Evolutionary conservation across 139 green algal genomes (phyloP), one percentile per base, ranked within the genome.

Genomic region (Spirogloea muscicola): DNA sequence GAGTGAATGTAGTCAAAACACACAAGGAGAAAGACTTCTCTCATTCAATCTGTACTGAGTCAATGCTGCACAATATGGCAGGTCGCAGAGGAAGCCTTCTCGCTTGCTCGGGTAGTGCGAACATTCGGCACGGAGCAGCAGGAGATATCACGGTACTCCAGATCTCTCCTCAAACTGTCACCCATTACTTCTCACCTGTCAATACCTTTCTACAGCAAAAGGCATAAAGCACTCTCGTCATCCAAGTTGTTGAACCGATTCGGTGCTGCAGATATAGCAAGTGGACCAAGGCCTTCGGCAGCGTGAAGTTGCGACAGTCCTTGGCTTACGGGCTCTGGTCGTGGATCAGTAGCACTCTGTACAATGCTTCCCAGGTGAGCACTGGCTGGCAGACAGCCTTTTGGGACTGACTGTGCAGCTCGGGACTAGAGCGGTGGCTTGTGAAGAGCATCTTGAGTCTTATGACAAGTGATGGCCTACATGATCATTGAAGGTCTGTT

Each of bases 81-180:
- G 60, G 86, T 90, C 3, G 88, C 89, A 4, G 83, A 93, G 82
- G 90, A 91, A 72, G 63, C 78, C 0, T 83, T 91, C 60, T 72
- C 75, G 3, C 58, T 91, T 21, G 84, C 80, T 0, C 79, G 88
- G 2, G 52, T 90, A 1, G 88, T 96, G 46, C 82, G 89, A 43
- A 88, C 89, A 0, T 94, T 94, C 74, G 90, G 87, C 43, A 91
- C 87, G 2, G 91, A 96, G 80, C 55, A 57, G 9, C 37, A 65
- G n/a, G 89, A 94, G 63, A 66, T 36, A 13, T 34, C 61, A 18
- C 68, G 69, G 69, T 77, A 37, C n/a, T 52, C 49, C 38, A 40
- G 4, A 7, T 6, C 4, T 10, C 55, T 64, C 29, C 55, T 27
- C 13, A 10, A 27, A 13, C 29, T 49, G 10, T 13, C 36, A 10